Percentiles rank a stretch among this genome's conserved stretches.
These are phyloP conservation scores for Cladorrhinum samala DNA, from an alignment of 495 filamentous ascomycete genomes.

Conservation along the genomic window DNA sequence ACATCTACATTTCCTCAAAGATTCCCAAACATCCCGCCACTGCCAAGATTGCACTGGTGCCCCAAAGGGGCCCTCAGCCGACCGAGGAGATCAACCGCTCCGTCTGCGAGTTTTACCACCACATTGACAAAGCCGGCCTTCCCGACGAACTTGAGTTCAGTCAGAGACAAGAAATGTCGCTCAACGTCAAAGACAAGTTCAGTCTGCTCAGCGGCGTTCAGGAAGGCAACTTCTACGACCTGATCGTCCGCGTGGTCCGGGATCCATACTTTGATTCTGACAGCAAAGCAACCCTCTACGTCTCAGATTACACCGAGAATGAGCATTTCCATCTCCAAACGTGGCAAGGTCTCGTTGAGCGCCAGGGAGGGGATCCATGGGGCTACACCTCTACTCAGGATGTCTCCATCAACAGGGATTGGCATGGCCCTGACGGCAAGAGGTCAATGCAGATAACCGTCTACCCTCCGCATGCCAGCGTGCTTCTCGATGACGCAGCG, in stretches of 20 bases:
- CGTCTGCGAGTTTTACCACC: conserved; percentile 36
- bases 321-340: conserved; percentile 51
- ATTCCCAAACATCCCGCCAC: conserved; percentile 36
- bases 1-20: conserved; percentile 30
- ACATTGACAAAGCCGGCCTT: conserved; percentile 34
- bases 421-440: conserved; percentile 75
- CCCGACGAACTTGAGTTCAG: conserved; percentile 44
- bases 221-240: conserved; percentile 53
- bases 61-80: conserved; percentile 9
- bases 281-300: conserved; percentile 56
- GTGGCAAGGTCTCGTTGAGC: conserved; percentile 28
- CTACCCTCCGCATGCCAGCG: conserved; percentile 61
- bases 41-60: conserved; percentile 26
- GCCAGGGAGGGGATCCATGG: conserved; percentile 22
- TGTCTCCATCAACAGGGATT: conserved; percentile 25
- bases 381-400: conserved; percentile 20
- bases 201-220: conserved; percentile 59
- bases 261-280: conserved; percentile 43
- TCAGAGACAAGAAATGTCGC: conserved; percentile 31
- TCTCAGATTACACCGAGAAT: conserved; percentile 84
- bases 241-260: conserved; percentile 72
- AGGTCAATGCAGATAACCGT: conserved; percentile 65
- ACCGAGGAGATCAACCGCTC: conserved; percentile 29
- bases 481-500: conserved; percentile 47
- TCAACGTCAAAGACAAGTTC: conserved; percentile 50